Percentiles rank a stretch among this genome's conserved stretches.
Conservation (phyloP, 352 stramenopile species). For the Thalassiosira mediterranea region DNA sequence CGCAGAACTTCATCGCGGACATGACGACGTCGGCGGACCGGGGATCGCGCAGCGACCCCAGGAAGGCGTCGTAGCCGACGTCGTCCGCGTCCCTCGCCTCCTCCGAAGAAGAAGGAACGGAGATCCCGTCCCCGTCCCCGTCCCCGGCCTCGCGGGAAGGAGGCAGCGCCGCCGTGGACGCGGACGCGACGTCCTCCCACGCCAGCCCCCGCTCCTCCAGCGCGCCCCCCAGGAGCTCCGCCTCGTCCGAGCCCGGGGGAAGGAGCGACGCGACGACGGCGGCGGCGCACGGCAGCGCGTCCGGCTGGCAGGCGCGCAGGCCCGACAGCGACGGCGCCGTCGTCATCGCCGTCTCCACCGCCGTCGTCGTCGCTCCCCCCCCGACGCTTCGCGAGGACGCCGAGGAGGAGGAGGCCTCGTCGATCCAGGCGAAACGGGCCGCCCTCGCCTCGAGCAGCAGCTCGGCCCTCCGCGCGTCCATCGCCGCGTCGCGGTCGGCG, state of each 20-base stretch:
- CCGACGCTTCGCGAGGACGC: neutral
- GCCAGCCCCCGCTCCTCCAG: slow-evolving; percentile 8
- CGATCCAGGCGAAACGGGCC: slow-evolving; percentile 66
- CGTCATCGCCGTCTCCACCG: neutral
- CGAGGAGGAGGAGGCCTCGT: too few species aligned
- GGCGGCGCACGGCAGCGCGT: slow-evolving; percentile 23
- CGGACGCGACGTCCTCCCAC: slow-evolving; percentile 3
- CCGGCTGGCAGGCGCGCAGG: slow-evolving; percentile 21
- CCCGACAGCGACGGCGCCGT: slow-evolving; percentile 20
- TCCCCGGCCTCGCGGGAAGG: neutral
- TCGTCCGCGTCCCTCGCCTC: slow-evolving; percentile 3
- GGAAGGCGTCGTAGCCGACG: slow-evolving; percentile 33
- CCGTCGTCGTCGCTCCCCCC: slow-evolving; percentile 4
- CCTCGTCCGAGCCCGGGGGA: neutral
- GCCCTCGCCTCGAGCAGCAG: slow-evolving; percentile 64
- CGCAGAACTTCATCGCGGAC: slow-evolving; percentile 54
- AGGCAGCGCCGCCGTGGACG: neutral
- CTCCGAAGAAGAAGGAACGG: neutral
- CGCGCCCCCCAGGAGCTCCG: neutral
- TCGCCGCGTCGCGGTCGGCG: slow-evolving; percentile 25
- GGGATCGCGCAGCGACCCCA: slow-evolving; percentile 36
- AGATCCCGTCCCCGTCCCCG: neutral
- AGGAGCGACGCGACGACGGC: slow-evolving; percentile 36
- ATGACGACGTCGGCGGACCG: slow-evolving; percentile 42
- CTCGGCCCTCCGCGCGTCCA: slow-evolving; percentile 57